A percentile compares a stretch with the other conserved stretches of the same genome.
phyloP scores from a whole-genome alignment of 2,329 filamentous ascomycete genomes.

The Tolypocladium ovalisporum region DNA sequence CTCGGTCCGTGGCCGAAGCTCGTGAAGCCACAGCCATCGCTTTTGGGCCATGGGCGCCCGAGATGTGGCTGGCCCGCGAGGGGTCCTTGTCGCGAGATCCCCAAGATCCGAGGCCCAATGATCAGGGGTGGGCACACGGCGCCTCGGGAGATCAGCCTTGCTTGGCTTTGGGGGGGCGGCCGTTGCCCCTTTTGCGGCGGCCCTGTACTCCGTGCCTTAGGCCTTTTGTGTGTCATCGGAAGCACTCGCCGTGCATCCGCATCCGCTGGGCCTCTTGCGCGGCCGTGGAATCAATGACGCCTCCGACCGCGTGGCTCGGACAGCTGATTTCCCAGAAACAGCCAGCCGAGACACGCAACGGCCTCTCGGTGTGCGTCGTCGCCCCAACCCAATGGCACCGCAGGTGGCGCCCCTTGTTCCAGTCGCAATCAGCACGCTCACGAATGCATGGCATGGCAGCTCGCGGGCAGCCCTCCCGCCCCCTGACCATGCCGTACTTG shows the following conservation, averaged over 20 bases:
- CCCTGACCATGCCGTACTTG: not conserved
- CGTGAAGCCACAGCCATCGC: not conserved
- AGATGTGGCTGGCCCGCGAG: not conserved
- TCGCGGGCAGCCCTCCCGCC: not conserved
- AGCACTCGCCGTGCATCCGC: not conserved
- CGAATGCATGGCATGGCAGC: not conserved
- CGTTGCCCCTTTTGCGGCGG: not conserved
- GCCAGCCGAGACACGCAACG: not conserved
- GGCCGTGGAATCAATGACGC: not conserved
- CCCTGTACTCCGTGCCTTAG: too few relatives aligned
- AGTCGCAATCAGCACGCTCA: not conserved
- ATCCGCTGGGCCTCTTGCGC: not conserved
- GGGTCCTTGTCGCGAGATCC: not conserved
- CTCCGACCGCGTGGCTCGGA: not conserved
- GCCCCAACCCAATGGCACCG: not conserved
- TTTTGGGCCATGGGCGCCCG: not conserved
- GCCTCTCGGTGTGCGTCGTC: not conserved
- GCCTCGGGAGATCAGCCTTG: slow-evolving; percentile 5
- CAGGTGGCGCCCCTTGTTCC: not conserved
- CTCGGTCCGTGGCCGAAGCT: not conserved
- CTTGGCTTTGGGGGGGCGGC: not conserved
- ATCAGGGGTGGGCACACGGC: not conserved
- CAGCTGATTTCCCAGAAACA: not conserved
- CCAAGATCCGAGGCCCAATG: slow-evolving; percentile 3
- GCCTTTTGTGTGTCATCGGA: not conserved